Conservation (phyloP, 2,329 filamentous ascomycete genomes). For the Sporothrix curviconia region DNA sequence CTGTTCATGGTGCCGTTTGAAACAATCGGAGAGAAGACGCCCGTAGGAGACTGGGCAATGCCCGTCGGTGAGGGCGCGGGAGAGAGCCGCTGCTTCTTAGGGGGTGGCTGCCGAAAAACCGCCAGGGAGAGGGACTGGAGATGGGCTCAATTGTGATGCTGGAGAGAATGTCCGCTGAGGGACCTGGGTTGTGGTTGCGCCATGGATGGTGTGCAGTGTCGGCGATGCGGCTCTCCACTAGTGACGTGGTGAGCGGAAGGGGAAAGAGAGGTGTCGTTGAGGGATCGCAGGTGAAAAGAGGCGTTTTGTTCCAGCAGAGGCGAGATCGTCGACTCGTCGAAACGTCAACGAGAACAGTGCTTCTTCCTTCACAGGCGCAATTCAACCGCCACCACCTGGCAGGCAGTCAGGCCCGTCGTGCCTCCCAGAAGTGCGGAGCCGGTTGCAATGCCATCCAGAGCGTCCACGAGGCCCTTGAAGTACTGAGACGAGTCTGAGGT, state of each 20-base stretch:
- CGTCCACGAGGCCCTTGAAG: background rate
- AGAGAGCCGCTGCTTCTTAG: constrained; percentile 19
- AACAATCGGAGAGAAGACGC: constrained; percentile 7
- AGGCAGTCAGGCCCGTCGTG: constrained; percentile 46
- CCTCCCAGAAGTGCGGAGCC: constrained; percentile 27
- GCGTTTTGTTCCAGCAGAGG: too few species aligned
- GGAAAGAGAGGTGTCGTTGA: background rate
- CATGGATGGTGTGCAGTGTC: constrained; percentile 32
- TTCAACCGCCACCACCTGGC: constrained; percentile 20
- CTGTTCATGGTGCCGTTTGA: constrained; percentile 4
- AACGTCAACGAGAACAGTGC: background rate
- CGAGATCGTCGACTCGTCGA: too few species aligned
- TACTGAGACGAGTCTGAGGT: background rate
- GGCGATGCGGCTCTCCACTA: too few species aligned
- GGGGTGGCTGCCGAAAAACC: constrained; percentile 23
- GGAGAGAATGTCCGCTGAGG: constrained; percentile 19
- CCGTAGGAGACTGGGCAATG: constrained; percentile 6
- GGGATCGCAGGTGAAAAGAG: too few species aligned
- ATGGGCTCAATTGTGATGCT: constrained; percentile 21
- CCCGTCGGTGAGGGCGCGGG: constrained; percentile 17
- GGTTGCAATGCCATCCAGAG: constrained; percentile 15
- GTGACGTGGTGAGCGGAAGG: background rate
- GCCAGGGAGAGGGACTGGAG: constrained; percentile 15
- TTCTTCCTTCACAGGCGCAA: background rate
- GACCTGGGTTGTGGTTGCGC: constrained; percentile 53